Conservation (phyloP, 1,284 basidiomycete genomes). For the Hemileia vastatrix region DNA sequence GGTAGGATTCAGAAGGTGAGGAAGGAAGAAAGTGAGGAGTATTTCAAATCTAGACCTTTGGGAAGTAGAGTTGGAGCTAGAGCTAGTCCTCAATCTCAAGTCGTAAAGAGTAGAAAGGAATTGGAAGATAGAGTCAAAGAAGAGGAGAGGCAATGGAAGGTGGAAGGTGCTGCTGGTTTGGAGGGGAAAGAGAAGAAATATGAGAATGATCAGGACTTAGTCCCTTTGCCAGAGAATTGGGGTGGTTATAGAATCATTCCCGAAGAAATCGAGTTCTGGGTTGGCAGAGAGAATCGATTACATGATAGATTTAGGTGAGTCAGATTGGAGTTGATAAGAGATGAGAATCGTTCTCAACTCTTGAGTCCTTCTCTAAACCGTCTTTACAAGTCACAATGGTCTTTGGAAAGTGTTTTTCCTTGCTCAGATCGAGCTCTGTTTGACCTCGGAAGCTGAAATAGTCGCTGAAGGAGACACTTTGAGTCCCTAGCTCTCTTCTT, state of each 20-base stretch:
- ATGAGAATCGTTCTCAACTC: too few species aligned
- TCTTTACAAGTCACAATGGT: too few species aligned
- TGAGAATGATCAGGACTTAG: slow-evolving; percentile 44
- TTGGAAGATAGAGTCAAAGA: slow-evolving; percentile 57
- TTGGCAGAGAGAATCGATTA: slow-evolving; percentile 65
- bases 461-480: too few species aligned
- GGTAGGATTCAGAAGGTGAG: slow-evolving; percentile 71
- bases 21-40: slow-evolving; percentile 63
- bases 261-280: slow-evolving; percentile 81
- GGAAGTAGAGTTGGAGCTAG: slow-evolving; percentile 82
- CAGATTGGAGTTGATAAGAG: slow-evolving; percentile 51
- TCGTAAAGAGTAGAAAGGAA: slow-evolving; percentile 58
- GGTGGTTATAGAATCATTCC: slow-evolving; percentile 91
- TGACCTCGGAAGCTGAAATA: too few species aligned
- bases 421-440: too few species aligned
- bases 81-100: slow-evolving; percentile 75
- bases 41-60: slow-evolving; percentile 71
- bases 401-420: too few species aligned
- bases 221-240: slow-evolving; percentile 85
- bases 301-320: slow-evolving; percentile 79
- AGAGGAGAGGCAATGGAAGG: slow-evolving; percentile 56
- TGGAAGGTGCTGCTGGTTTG: slow-evolving; percentile 45
- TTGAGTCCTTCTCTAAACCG: too few species aligned
- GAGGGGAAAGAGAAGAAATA: slow-evolving; percentile 41
- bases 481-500: too few species aligned